Evolutionary conservation across 2,329 filamentous ascomycete genomes (phyloP).

Genomic region (Phaeoacremonium minimum): DNA sequence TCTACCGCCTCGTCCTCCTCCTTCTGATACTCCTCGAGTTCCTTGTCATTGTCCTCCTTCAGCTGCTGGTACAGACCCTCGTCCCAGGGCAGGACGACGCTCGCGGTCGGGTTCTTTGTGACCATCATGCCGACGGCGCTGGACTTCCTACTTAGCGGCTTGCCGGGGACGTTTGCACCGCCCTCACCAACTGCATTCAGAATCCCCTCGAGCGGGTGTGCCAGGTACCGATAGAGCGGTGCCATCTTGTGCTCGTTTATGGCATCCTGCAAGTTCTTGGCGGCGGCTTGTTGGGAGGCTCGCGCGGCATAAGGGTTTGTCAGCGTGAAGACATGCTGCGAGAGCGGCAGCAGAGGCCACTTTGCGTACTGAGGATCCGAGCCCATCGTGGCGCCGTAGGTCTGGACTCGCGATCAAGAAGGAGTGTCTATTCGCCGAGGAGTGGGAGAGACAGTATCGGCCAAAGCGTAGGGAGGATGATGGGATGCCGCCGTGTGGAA

Average conservation of each 20-base stretch:
- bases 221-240: constrained; percentile 78
- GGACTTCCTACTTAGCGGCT: constrained; percentile 62
- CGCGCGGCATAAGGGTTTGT: constrained; percentile 72
- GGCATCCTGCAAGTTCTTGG: constrained; percentile 74
- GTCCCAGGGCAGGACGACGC: constrained; percentile 80
- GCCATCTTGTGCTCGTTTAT: constrained; percentile 84
- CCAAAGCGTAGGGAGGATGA: too few species aligned
- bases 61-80: constrained; percentile 78
- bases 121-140: constrained; percentile 73
- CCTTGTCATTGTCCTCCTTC: constrained; percentile 71
- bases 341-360: constrained; percentile 75
- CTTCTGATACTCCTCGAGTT: constrained; percentile 73
- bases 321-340: constrained; percentile 83
- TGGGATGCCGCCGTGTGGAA: too few species aligned
- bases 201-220: constrained; percentile 77
- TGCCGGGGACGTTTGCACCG: constrained; percentile 43
- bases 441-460: too few species aligned
- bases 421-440: too few species aligned
- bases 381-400: constrained; percentile 58
- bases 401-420: too few species aligned
- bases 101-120: constrained; percentile 59
- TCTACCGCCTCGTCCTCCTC: constrained; percentile 92
- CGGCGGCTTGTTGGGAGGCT: constrained; percentile 62
- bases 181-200: constrained; percentile 72
- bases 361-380: constrained; percentile 83